Base-by-base conservation (phyloP, 192 early-diverging fungal species). In the Backusella westeae region DNA sequence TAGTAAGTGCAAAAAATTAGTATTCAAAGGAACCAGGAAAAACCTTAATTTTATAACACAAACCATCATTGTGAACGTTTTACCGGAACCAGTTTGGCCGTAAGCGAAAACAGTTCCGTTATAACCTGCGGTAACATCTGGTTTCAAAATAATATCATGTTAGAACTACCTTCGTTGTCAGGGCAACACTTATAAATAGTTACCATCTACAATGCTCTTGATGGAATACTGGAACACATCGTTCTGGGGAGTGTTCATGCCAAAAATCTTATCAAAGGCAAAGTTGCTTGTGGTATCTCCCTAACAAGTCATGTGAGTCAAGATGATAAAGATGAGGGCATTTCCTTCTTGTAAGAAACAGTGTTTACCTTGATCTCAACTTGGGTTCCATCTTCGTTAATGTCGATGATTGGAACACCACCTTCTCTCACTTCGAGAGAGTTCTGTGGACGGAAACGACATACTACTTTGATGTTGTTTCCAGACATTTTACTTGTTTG, bases 81-180 rank as follows among this genome's bases (percentile, higher is more conserved):
- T 99, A 82, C 98, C 98, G 38, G 91, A 92, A 76, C 98, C 98
- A 7, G 97, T 98, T 83, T 99, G 98, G 80, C 98, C 98, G 82
- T 99, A 99, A 41, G 97, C 97, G 81, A 99, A 99, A 29, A 99
- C 97, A 6, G 97, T 99, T 53, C 97, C 96, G 84, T 99, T 98
- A 86, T 99, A 99, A 75, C 98, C 97, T 36, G 77, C 72, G 26
- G 80, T 56, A 26, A 82, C 74, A 69, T 81, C 73, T 77, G 53
- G 5, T 26, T 12, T 19, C 23, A 26, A 63, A 29, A 63, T 26
- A 29, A 29, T 88, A 56, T 32, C 32, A 32, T 21, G 6, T 56
- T 56, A 56, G 52, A 23, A 32, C 32, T 6, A 19, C 7, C 19
- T 1, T 53, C 8, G 7, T 53, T 21, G 42, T 2, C 42, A 44